Percentiles rank a stretch among this genome's conserved stretches.
These are phyloP conservation scores for Sporothrix pallida DNA, from an alignment of 2,329 filamentous ascomycete species.

Conservation along the genomic window DNA sequence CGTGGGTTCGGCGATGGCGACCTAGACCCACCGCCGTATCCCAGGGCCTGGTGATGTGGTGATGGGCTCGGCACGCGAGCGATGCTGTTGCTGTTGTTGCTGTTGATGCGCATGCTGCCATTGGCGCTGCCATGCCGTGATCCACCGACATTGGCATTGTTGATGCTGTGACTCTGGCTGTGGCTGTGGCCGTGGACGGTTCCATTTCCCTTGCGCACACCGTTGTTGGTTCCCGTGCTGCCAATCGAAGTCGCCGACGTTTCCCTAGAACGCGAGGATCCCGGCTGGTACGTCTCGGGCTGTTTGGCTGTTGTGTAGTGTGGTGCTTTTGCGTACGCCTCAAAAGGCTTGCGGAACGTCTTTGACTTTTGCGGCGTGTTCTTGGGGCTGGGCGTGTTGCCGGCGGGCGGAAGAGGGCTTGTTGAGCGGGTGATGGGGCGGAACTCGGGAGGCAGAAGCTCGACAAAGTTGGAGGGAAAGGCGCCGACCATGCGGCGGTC, in stretches of 20 bases:
- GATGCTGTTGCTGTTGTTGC: conserved; percentile 3
- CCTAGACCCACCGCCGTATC: conserved; percentile 41
- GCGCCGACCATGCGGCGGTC: conserved; percentile 90
- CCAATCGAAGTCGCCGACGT: conserved; percentile 51
- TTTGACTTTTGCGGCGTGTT: conserved; percentile 64
- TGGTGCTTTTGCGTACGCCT: conserved; percentile 69
- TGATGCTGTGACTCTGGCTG: no score
- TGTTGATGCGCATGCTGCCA: conserved; percentile 15
- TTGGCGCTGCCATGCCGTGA: conserved; percentile 29
- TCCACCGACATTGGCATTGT: conserved; percentile 25
- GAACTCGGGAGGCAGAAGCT: conserved; percentile 84
- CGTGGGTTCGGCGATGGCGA: conserved; percentile 39
- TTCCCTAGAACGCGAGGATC: conserved; percentile 49
- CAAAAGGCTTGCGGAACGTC: conserved; percentile 70
- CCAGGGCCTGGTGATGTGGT: conserved; percentile 37
- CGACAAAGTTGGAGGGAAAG: conserved; percentile 97
- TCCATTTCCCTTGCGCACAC: conserved; percentile 37
- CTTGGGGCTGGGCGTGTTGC: conserved; percentile 60
- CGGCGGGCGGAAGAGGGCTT: conserved; percentile 62
- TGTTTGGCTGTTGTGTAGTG: conserved; percentile 69
- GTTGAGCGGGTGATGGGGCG: conserved; percentile 71
- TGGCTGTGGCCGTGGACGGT: no score
- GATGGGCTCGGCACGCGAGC: conserved; percentile 30
- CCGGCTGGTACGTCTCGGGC: conserved; percentile 61
- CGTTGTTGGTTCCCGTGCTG: conserved; percentile 38